Percentiles rank a stretch among this genome's conserved stretches.
Evolutionary conservation across 495 filamentous ascomycete genomes (phyloP).

Genomic region (Hyaloscypha variabilis): DNA sequence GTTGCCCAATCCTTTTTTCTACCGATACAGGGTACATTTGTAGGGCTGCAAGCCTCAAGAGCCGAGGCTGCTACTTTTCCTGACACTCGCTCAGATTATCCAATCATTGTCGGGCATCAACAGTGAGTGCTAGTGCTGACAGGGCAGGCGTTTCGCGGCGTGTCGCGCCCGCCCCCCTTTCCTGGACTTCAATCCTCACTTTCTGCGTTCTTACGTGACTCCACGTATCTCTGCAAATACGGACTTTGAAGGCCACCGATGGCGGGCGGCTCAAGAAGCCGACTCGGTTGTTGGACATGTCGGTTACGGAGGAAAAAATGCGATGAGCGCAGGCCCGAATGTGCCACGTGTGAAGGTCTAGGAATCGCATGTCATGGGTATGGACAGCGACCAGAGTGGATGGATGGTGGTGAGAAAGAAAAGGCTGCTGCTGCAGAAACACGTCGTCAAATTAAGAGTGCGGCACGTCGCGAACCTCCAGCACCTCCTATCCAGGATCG

Average conservation of each 20-base stretch:
- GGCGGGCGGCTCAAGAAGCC: background rate
- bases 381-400: conserved; percentile 37
- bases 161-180: background rate
- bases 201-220: background rate
- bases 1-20: background rate
- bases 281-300: conserved; percentile 34
- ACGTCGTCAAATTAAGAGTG: conserved; percentile 12
- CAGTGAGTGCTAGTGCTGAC: background rate
- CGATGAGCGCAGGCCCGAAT: conserved; percentile 37
- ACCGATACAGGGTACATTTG: background rate
- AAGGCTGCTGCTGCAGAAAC: conserved; percentile 22
- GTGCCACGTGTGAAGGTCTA: conserved; percentile 33
- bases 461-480: background rate
- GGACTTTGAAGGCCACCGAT: background rate
- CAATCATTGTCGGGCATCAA: background rate
- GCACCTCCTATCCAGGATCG: background rate
- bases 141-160: background rate
- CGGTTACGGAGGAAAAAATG: conserved; percentile 43
- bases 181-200: background rate
- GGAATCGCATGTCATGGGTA: conserved; percentile 38
- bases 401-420: conserved; percentile 34
- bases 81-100: background rate
- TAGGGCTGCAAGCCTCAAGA: background rate
- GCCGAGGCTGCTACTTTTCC: background rate
- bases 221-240: too few relatives aligned